Percentiles rank a stretch among this genome's conserved stretches.
Evolutionary conservation across 2,329 filamentous ascomycete genomes (phyloP).

Genomic region (Neoscytalidium dimidiatum): DNA sequence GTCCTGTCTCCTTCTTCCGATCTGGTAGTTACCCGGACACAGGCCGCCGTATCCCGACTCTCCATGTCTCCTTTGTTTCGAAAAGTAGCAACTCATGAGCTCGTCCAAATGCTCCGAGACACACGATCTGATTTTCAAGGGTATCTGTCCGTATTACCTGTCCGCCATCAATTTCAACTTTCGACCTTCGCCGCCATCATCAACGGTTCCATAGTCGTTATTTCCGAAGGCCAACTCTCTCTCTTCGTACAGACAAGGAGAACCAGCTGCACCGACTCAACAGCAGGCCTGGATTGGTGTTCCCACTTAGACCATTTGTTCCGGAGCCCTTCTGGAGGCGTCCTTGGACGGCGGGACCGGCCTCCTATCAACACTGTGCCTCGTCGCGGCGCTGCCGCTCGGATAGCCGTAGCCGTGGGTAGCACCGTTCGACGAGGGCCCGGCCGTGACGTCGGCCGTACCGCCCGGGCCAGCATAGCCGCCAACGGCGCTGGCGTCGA

Average conservation of each 20-base stretch:
- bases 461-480: not conserved
- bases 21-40: too few relatives aligned
- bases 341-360: constrained; percentile 26
- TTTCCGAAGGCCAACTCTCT: not conserved
- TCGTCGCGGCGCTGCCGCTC: constrained; percentile 3
- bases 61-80: too few relatives aligned
- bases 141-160: not conserved
- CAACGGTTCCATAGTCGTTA: not conserved
- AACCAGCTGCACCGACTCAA: too few relatives aligned
- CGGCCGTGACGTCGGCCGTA: not conserved
- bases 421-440: not conserved
- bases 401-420: not conserved
- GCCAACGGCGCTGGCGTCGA: constrained; percentile 41
- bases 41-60: too few relatives aligned
- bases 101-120: not conserved
- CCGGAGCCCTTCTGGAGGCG: not conserved
- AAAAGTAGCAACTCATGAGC: not conserved
- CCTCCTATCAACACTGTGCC: constrained; percentile 32
- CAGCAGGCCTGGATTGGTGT: too few relatives aligned
- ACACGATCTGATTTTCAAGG: not conserved
- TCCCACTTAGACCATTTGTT: constrained; percentile 2
- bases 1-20: too few relatives aligned
- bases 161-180: not conserved
- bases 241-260: not conserved
- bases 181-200: not conserved